Percentiles rank a stretch among this genome's conserved stretches.
phyloP scores from a whole-genome alignment of 2,329 filamentous ascomycete genomes.

The Chaetothyriales sp. region DNA sequence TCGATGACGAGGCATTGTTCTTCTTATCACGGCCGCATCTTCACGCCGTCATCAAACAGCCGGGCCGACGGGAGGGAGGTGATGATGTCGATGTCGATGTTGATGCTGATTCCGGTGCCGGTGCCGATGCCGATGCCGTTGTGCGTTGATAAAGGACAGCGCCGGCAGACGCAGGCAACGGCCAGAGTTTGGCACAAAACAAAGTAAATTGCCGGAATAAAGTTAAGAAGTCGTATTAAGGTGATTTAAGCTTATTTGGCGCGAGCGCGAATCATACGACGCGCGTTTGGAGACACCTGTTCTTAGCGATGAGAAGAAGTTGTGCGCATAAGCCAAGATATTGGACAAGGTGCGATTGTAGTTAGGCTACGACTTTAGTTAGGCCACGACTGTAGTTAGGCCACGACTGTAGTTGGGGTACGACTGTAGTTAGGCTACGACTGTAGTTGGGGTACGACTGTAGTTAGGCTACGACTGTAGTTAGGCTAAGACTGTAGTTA shows the following conservation, averaged over 20 bases:
- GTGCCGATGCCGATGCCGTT: background rate
- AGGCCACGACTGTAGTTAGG: too few species aligned
- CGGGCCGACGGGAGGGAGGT: too few species aligned
- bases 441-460: too few species aligned
- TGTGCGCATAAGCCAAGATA: too few species aligned
- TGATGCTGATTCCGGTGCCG: background rate
- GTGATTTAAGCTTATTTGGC: background rate
- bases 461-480: too few species aligned
- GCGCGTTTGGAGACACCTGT: too few species aligned
- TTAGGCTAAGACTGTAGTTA: too few species aligned
- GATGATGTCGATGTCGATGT: background rate
- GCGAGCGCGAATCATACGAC: background rate
- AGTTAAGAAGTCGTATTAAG: background rate
- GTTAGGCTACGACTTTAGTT: too few species aligned
- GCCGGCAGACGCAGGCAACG: background rate
- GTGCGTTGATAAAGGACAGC: background rate
- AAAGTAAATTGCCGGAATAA: background rate
- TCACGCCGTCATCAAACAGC: too few species aligned
- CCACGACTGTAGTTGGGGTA: too few species aligned
- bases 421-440: too few species aligned
- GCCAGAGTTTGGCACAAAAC: background rate
- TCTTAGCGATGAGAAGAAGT: background rate
- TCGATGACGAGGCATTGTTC: slow-evolving; percentile 49
- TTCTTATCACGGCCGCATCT: background rate
- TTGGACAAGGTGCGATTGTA: too few species aligned